phyloP scores from a whole-genome alignment of 768 basidiomycete species.

The Rhizopogon vinicolor region DNA sequence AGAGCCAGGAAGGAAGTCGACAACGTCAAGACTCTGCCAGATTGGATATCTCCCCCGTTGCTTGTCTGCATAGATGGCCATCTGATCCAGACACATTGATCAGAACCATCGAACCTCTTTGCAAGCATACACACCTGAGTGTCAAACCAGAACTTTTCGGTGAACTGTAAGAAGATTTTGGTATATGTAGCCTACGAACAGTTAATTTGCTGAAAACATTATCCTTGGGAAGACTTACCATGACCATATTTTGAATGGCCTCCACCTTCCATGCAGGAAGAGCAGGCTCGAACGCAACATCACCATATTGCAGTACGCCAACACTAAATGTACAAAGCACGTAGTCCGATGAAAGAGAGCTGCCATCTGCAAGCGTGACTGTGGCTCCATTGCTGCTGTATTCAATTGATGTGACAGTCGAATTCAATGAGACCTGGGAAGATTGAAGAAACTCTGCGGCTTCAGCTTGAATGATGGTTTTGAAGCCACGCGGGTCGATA shows the following conservation, averaged over 20 bases:
- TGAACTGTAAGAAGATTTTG: slow-evolving; percentile 65
- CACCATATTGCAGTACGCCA: slow-evolving; percentile 63
- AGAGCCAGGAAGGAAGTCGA: slow-evolving; percentile 55
- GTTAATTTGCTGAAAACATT: not conserved
- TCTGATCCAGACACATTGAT: slow-evolving; percentile 5
- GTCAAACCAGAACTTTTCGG: slow-evolving; percentile 55
- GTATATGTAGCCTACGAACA: slow-evolving; percentile 48
- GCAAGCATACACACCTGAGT: slow-evolving; percentile 28
- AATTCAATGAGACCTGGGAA: slow-evolving; percentile 43
- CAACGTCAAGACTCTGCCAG: slow-evolving; percentile 62
- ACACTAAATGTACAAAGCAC: slow-evolving; percentile 66
- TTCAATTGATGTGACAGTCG: slow-evolving; percentile 43
- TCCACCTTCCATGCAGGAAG: slow-evolving; percentile 62
- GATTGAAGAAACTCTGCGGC: slow-evolving; percentile 49
- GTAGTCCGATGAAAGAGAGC: slow-evolving; percentile 46
- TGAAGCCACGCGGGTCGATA: slow-evolving; percentile 62
- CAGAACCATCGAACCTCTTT: no score
- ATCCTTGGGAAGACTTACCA: slow-evolving; percentile 34
- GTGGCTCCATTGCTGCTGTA: slow-evolving; percentile 42
- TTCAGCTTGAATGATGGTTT: slow-evolving; percentile 49
- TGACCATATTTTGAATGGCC: slow-evolving; percentile 56
- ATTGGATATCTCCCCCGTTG: slow-evolving; percentile 61
- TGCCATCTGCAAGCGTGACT: slow-evolving; percentile 42
- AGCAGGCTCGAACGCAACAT: slow-evolving; percentile 50
- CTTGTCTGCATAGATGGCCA: slow-evolving; percentile 51